These are phyloP conservation scores for Plasmodium cynomolgi DNA, from an alignment of 169 alveolate species.

Conservation along the genomic window DNA sequence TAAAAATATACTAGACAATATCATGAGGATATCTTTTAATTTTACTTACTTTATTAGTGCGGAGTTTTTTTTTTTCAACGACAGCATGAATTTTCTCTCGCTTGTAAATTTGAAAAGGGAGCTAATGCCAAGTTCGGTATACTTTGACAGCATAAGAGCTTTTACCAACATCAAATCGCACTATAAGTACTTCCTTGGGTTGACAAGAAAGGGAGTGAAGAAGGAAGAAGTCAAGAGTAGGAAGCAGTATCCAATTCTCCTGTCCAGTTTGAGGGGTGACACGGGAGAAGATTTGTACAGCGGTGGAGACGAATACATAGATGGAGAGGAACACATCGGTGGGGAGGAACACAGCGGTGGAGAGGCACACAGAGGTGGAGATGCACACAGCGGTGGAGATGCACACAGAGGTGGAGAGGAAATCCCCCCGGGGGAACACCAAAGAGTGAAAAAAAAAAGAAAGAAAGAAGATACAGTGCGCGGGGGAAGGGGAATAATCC, in stretches of 20 bases:
- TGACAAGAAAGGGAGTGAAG: neutral
- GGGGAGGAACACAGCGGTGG: neutral
- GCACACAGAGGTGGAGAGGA: neutral
- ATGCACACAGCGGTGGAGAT: neutral
- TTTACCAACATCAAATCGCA: conserved; percentile 68
- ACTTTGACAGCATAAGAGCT: conserved; percentile 67
- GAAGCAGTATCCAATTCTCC: neutral
- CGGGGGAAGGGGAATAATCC: neutral
- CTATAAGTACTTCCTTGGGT: conserved; percentile 18
- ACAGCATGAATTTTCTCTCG: conserved; percentile 35
- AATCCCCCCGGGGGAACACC: neutral
- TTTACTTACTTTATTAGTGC: conserved; percentile 56
- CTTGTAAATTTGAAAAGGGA: conserved; percentile 41
- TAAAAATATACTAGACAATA: conserved; percentile 50
- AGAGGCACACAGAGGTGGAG: neutral
- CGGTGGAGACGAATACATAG: no score
- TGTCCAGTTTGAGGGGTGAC: conserved; percentile 9
- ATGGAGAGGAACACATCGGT: neutral
- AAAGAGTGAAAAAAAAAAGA: neutral
- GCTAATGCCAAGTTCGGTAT: conserved; percentile 36
- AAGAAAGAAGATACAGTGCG: neutral
- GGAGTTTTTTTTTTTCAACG: conserved; percentile 67
- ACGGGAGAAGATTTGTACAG: neutral
- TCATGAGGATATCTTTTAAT: conserved; percentile 52
- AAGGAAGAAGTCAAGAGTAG: neutral